Base-by-base conservation (phyloP, 345 rosid genomes). In the Salix purpurea region DNA sequence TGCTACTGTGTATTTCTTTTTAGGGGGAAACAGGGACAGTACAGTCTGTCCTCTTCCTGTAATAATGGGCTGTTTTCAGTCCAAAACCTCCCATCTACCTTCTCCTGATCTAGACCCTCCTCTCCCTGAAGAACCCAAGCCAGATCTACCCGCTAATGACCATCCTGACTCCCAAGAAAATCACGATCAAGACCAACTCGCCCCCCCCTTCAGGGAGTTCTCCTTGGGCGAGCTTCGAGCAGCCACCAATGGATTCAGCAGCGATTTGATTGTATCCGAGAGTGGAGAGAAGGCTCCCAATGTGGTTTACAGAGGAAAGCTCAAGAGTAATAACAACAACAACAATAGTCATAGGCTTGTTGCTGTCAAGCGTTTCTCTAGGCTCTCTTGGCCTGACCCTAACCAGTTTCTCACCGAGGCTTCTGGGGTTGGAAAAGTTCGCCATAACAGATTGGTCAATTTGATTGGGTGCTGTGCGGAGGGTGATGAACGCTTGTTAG, bases 281-380 rank as follows among this genome's bases (percentile, higher is more conserved):
- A 89, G 98, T 75, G 98, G 99, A 48, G 99, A 95, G 76, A 95
- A 93, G 77, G 98, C 97, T 74, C 98, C 99, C 72, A 95, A 93
- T 84, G 93, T 89, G 6, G 98, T 95, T 40, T 95, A 93, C 82
- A 85, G 85, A 79, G 99, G 92, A 56, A 93, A 89, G 90, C 87
- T 95, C 30, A 87, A 86, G 79, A 89, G 79, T 84, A 90, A 88
- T 77, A 85, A 46, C 1, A 34, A 34, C 12, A 10, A 34, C 12
- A 10, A 40, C 14, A 40, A 40, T 46, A 46, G 5, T 46, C 50
- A 46, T 11, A 46, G 90, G 34, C 80, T 81, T 24, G 96, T 95
- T 21, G 97, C 99, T 60, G 82, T 93, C 74, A 95, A 95, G 80
- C 89, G 98, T 24, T 95, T 95, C 87, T 91, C 99, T 19, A 89